phyloP scores from a whole-genome alignment of 768 basidiomycete genomes.

The Tulasnella sp. region DNA sequence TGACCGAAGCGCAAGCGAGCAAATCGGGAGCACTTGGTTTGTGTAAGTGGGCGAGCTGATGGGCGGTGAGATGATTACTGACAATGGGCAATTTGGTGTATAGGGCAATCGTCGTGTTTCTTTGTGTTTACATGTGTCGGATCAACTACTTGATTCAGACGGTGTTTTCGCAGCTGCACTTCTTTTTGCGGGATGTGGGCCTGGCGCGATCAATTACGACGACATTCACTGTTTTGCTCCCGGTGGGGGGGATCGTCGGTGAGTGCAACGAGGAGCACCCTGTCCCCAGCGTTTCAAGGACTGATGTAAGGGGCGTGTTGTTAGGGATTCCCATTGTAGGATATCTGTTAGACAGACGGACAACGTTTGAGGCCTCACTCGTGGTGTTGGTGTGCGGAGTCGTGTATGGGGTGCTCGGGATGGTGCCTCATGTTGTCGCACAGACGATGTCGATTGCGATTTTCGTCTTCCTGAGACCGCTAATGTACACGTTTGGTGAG shows the following conservation, averaged over 20 bases:
- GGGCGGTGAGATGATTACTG: neutral
- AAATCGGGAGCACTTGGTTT: conserved; percentile 27
- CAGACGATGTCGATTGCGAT: conserved; percentile 26
- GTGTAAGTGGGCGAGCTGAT: conserved; percentile 20
- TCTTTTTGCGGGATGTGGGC: conserved; percentile 23
- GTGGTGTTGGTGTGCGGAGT: conserved; percentile 25
- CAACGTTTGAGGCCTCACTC: conserved; percentile 15
- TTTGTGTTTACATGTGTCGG: conserved; percentile 28
- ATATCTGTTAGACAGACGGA: conserved; percentile 16
- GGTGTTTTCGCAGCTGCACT: conserved; percentile 25
- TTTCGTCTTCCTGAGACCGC: conserved; percentile 26
- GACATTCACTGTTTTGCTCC: conserved; percentile 29
- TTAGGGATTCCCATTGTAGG: conserved; percentile 17
- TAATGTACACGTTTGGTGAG: conserved; percentile 28
- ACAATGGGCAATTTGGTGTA: neutral
- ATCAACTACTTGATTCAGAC: conserved; percentile 31
- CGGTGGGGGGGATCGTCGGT: conserved; percentile 28
- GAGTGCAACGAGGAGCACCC: conserved; percentile 12
- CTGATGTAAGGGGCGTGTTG: neutral
- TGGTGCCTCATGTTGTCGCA: conserved; percentile 20
- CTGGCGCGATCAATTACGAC: conserved; percentile 25
- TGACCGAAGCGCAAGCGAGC: conserved; percentile 22
- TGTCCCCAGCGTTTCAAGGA: neutral
- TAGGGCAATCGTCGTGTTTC: conserved; percentile 23
- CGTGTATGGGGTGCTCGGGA: conserved; percentile 25